phyloP scores from a whole-genome alignment of 1,284 basidiomycete genomes.

The Cutaneotrichosporon daszewskae region DNA sequence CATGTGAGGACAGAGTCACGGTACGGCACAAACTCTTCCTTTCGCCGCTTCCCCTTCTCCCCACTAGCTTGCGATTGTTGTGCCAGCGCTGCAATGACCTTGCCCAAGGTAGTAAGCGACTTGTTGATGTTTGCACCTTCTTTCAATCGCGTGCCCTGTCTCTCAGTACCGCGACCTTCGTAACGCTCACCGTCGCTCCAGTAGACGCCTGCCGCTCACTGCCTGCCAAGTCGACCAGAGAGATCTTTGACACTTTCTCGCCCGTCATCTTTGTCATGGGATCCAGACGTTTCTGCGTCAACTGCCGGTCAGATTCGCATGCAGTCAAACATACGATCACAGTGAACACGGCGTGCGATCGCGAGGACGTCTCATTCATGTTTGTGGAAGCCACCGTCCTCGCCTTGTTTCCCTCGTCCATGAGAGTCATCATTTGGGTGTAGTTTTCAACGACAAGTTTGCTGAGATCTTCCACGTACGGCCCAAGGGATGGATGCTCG shows the following conservation, averaged over 20 bases:
- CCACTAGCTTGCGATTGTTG: conserved; percentile 65
- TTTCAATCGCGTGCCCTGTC: conserved; percentile 72
- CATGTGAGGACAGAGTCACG: conserved; percentile 94
- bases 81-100: conserved; percentile 92
- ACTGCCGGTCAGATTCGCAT: conserved; percentile 29
- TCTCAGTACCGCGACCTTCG: neutral
- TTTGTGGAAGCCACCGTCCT: conserved; percentile 96
- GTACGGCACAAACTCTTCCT: conserved; percentile 88
- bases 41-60: conserved; percentile 55
- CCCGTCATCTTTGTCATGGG: conserved; percentile 76
- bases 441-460: conserved; percentile 87
- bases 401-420: conserved; percentile 99
- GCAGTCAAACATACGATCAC: conserved; percentile 53
- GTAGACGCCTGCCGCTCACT: conserved; percentile 95
- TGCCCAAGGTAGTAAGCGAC: conserved; percentile 91
- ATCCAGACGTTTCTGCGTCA: conserved; percentile 86
- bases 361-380: conserved; percentile 99
- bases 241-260: conserved; percentile 94
- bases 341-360: conserved; percentile 97
- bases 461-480: conserved; percentile 95
- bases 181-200: conserved; percentile 63
- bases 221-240: conserved; percentile 90
- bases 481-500: conserved; percentile 88
- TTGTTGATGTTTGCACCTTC: conserved; percentile 99
- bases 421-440: conserved; percentile 93